Evolutionary conservation across 2,329 filamentous ascomycete species (phyloP).

Genomic region (Cladosporium velox): DNA sequence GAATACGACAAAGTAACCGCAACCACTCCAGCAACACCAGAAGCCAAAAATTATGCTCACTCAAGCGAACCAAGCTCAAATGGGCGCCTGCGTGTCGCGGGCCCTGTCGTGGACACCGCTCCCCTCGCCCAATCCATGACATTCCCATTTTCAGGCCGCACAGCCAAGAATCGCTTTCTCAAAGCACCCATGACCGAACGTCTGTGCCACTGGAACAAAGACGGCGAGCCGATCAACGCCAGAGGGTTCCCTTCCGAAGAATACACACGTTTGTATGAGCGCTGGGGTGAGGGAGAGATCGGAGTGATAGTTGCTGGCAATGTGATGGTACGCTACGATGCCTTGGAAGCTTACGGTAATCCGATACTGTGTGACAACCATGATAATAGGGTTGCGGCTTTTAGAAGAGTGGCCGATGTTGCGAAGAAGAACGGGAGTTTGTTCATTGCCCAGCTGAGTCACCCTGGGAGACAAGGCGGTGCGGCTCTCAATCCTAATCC

Average conservation of each 20-base stretch:
- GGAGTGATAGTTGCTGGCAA: constrained; percentile 37
- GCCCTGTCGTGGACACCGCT: constrained; percentile 28
- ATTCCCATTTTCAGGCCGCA: constrained; percentile 35
- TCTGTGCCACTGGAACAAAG: constrained; percentile 33
- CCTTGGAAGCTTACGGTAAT: constrained; percentile 37
- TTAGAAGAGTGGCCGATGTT: constrained; percentile 27
- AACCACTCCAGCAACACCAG: constrained; percentile 21
- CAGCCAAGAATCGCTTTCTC: constrained; percentile 35
- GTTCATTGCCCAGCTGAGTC: constrained; percentile 35
- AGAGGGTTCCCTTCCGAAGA: constrained; percentile 34
- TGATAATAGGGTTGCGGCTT: constrained; percentile 31
- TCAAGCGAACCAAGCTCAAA: constrained; percentile 23
- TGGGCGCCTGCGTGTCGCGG: constrained; percentile 30
- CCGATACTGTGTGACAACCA: constrained; percentile 34
- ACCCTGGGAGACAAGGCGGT: constrained; percentile 35
- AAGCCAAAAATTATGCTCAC: constrained; percentile 30
- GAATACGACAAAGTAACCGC: constrained; percentile 30
- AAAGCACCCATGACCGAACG: constrained; percentile 39
- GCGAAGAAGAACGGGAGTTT: constrained; percentile 33
- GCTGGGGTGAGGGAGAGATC: constrained; percentile 36
- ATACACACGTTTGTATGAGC: constrained; percentile 31
- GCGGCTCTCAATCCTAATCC: constrained; percentile 35
- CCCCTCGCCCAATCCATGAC: constrained; percentile 29
- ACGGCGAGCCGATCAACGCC: constrained; percentile 27
- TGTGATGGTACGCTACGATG: constrained; percentile 35